These are phyloP conservation scores for Alternaria arbusti DNA, from an alignment of 2,329 filamentous ascomycete species.

Conservation along the genomic window DNA sequence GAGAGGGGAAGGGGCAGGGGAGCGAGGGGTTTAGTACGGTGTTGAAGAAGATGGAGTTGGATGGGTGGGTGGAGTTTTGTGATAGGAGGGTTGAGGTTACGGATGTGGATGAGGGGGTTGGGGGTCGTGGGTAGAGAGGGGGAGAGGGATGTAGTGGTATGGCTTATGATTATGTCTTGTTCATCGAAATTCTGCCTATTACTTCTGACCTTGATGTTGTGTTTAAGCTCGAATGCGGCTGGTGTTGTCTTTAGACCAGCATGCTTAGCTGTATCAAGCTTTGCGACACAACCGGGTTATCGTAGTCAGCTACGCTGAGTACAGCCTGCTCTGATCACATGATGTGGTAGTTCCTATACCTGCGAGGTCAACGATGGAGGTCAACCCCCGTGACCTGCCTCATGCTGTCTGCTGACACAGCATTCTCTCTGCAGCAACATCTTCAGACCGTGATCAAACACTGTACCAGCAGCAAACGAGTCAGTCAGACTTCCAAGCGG, in stretches of 20 bases:
- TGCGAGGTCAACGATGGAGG: not conserved
- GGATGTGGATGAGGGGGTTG: conserved; percentile 20
- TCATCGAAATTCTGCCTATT: not conserved
- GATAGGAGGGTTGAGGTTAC: conserved; percentile 34
- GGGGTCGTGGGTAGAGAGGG: not conserved
- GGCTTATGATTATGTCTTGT: not conserved
- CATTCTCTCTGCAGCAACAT: not conserved
- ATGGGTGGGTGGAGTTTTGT: conserved; percentile 68
- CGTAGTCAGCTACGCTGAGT: not conserved
- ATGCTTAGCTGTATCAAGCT: not conserved
- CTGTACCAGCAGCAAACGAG: not conserved
- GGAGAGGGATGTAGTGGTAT: not conserved
- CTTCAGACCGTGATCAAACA: not conserved
- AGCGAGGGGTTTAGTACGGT: conserved; percentile 66
- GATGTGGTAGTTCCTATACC: not conserved
- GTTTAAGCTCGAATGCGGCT: not conserved
- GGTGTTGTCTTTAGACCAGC: not conserved
- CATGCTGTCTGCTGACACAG: not conserved
- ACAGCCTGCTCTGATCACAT: not conserved
- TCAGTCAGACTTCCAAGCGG: not conserved
- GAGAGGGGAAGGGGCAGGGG: conserved; percentile 43
- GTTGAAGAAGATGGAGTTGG: conserved; percentile 69
- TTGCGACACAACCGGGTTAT: not conserved
- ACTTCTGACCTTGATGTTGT: not conserved
- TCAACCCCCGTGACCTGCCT: not conserved